phyloP scores from a whole-genome alignment of 2,329 filamentous ascomycete genomes.

The Neopestalotiopsis clavispora region DNA sequence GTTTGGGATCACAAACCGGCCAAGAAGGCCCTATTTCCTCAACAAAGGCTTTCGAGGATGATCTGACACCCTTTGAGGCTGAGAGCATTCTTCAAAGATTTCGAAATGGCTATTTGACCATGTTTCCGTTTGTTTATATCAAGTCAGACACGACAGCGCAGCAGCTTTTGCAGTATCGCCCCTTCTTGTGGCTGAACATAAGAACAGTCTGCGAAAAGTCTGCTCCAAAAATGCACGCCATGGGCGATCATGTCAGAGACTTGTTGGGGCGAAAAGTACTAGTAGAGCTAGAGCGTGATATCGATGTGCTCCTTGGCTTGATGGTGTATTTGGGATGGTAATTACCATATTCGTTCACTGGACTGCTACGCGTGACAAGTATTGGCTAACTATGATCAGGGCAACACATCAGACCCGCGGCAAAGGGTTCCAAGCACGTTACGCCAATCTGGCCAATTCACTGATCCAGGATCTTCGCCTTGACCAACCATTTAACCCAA shows the following conservation, averaged over 20 bases:
- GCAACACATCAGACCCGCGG: slow-evolving; percentile 38
- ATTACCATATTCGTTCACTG: slow-evolving; percentile 19
- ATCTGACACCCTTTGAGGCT: slow-evolving; percentile 27
- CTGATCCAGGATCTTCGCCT: slow-evolving; percentile 53
- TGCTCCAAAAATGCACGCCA: slow-evolving; percentile 40
- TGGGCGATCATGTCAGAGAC: slow-evolving; percentile 48
- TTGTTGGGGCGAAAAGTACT: slow-evolving; percentile 51
- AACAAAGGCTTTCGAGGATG: neutral
- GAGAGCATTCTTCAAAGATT: slow-evolving; percentile 32
- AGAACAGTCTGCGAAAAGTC: slow-evolving; percentile 50
- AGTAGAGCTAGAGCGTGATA: slow-evolving; percentile 49
- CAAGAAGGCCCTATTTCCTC: neutral
- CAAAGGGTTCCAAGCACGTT: slow-evolving; percentile 50
- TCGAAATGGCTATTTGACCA: slow-evolving; percentile 26
- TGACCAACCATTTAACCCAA: slow-evolving; percentile 33
- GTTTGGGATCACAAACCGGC: neutral
- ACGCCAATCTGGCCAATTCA: slow-evolving; percentile 47
- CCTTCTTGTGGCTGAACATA: slow-evolving; percentile 57
- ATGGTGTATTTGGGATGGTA: slow-evolving; percentile 53
- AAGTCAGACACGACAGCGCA: slow-evolving; percentile 29
- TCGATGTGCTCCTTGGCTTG: slow-evolving; percentile 58
- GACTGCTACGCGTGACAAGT: too few relatives aligned
- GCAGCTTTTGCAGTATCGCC: slow-evolving; percentile 28
- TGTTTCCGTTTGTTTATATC: slow-evolving; percentile 35
- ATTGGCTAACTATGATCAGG: slow-evolving; percentile 29